Evolutionary conservation across 176 grass and related monocot genomes (phyloP).

Genomic region (Musa schizocarpa): DNA sequence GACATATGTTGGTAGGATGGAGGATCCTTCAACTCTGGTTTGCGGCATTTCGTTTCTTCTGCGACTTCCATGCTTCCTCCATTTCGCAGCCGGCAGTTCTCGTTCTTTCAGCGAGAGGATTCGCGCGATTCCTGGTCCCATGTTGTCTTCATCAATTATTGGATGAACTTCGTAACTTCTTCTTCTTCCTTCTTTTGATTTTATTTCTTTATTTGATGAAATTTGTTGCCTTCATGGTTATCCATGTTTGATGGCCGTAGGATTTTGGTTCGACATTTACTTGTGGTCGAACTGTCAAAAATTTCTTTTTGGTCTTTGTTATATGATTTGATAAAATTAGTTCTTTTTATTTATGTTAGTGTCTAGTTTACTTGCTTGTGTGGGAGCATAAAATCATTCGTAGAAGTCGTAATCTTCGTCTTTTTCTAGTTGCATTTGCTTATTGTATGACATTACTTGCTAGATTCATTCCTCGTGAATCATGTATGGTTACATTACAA

Average conservation of each 20-base stretch:
- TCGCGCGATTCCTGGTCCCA: background rate
- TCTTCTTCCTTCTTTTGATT: background rate
- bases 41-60: background rate
- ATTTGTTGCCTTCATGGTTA: background rate
- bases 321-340: background rate
- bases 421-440: background rate
- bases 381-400: background rate
- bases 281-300: background rate
- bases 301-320: background rate
- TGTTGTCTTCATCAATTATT: background rate
- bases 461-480: background rate
- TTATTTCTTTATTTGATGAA: background rate
- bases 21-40: background rate
- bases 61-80: background rate
- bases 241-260: background rate
- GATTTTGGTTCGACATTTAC: background rate
- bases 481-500: background rate
- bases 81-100: background rate
- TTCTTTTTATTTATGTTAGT: background rate
- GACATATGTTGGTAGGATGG: no score
- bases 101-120: no score
- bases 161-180: background rate
- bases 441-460: background rate
- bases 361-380: background rate
- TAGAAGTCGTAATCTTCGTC: background rate